Percentiles rank a stretch among this genome's conserved stretches.
phyloP scores from a whole-genome alignment of 768 basidiomycete genomes.

The Lepiota venenata region DNA sequence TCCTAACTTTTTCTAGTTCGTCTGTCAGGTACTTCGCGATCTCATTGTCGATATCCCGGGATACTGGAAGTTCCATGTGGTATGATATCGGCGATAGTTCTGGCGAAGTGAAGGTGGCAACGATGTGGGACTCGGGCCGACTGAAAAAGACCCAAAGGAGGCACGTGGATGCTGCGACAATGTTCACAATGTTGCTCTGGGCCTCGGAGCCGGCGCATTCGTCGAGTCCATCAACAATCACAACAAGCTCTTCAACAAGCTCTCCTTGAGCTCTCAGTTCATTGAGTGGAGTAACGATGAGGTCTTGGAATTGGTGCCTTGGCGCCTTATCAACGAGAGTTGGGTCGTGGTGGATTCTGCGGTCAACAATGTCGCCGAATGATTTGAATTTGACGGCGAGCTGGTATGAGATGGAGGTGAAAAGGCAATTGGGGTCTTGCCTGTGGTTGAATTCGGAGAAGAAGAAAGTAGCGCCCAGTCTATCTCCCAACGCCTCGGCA shows the following conservation, averaged over 20 bases:
- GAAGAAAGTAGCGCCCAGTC: background rate
- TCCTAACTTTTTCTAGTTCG: background rate
- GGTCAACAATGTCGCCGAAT: background rate
- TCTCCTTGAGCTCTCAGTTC: background rate
- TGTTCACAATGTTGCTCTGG: background rate
- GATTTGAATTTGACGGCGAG: background rate
- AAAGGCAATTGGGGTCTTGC: background rate
- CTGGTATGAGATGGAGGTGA: background rate
- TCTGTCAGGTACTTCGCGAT: background rate
- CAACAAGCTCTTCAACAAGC: background rate
- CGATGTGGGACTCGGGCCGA: background rate
- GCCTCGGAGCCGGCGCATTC: background rate
- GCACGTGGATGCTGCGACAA: background rate
- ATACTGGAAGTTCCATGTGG: background rate
- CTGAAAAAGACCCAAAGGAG: background rate
- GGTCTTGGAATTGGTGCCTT: background rate
- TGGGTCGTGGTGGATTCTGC: background rate
- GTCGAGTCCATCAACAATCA: background rate
- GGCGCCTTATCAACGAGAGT: background rate
- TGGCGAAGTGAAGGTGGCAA: background rate
- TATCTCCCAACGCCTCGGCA: background rate
- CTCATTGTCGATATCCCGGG: background rate
- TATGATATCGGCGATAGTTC: background rate
- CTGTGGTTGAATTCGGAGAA: background rate
- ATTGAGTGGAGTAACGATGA: background rate